Base-by-base conservation (phyloP, 371 early-diverging fungal genomes). In the Circinella minor region DNA sequence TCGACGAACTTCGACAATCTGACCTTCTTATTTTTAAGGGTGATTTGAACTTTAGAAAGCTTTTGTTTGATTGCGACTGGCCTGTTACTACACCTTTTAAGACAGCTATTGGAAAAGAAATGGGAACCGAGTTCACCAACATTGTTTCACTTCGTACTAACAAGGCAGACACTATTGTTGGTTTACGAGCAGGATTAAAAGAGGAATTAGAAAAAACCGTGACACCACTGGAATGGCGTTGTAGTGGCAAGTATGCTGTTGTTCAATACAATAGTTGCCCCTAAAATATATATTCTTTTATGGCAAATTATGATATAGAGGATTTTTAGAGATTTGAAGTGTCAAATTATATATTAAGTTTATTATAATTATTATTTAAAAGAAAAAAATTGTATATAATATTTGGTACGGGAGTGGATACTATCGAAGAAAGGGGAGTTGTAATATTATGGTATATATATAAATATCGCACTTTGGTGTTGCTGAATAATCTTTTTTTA, bases 31-130 rank as follows among this genome's bases (percentile, higher is more conserved):
- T 98, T 17, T 97, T 95, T 76, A 98, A 98, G 78, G 99, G 99
- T 39, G 99, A 98, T 73, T 76, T 98, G 72, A 98, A 98, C 83
- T 98, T 93, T 78, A 88, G 99, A 68, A 98, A 98, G 76, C 82
- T 96, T 18, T 90, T 93, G 5, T 94, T 93, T 80, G 97, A 97
- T 72, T 91, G 92, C 75, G 82, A 90, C 37, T 97, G 96, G 94
- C 88, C 90, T 0, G 80, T 87, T 0, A 89, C 90, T 0, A 95
- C 95, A 3, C 88, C 94, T 3, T 96, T 98, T 74, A 74, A 62
- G 37, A 86, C 88, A 11, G 96, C 96, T 0, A 90, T 96, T 67
- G 98, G 98, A 0, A 85, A 89, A 4, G 73, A 90, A 43, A 76
- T 85, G 57, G 86, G 80, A 47, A 61, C 73, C 1, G 80, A 81